phyloP scores from a whole-genome alignment of 2,329 filamentous ascomycete species.

The Colletotrichum zoysiae region DNA sequence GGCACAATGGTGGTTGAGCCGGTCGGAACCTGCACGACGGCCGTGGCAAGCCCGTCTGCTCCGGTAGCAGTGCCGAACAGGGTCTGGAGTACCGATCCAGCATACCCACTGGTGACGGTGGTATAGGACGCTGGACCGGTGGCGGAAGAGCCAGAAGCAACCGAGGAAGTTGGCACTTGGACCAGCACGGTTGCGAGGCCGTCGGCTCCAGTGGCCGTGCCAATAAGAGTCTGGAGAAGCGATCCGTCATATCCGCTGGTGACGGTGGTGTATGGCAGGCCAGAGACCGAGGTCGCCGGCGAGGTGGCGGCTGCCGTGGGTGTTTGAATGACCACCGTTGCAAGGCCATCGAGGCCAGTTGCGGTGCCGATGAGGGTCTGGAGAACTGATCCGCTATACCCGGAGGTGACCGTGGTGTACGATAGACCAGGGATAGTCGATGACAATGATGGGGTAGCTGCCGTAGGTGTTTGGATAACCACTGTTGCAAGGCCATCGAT shows the following conservation, averaged over 20 bases:
- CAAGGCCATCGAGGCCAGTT: background rate
- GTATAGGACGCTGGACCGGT: background rate
- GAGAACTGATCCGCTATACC: background rate
- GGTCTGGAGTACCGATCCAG: constrained; percentile 19
- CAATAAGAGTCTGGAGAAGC: constrained; percentile 1
- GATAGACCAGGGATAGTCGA: background rate
- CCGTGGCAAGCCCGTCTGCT: constrained; percentile 20
- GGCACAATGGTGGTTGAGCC: background rate
- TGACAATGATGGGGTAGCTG: background rate
- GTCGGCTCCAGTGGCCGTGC: constrained; percentile 8
- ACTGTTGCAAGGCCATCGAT: background rate
- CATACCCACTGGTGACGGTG: background rate
- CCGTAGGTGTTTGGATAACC: background rate
- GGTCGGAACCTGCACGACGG: constrained; percentile 24
- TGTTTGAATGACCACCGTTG: background rate
- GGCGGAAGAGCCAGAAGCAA: background rate
- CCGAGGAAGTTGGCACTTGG: constrained; percentile 10
- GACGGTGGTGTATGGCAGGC: background rate
- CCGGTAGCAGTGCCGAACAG: constrained; percentile 6
- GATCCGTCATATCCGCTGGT: constrained; percentile 11
- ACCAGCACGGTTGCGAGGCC: constrained; percentile 28
- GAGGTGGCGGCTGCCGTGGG: background rate
- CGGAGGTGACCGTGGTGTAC: background rate
- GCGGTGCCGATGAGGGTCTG: background rate
- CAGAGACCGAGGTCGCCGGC: background rate